Evolutionary conservation across 768 basidiomycete species (phyloP).

Genomic region (Psilocybe azurescens): DNA sequence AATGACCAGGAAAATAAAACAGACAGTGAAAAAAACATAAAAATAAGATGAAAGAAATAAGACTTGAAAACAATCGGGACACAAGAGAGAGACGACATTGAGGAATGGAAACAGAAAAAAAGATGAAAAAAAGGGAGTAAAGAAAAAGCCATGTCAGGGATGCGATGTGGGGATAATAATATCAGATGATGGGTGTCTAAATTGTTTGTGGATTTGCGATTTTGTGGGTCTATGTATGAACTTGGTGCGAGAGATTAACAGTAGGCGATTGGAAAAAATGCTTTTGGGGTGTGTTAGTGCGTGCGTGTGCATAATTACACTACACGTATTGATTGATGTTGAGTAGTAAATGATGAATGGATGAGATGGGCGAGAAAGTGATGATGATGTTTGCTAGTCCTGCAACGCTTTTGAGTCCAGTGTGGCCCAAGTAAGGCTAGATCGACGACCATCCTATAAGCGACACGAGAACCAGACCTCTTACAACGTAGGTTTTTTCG

Average conservation of each 20-base stretch:
- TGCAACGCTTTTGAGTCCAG: too few relatives aligned
- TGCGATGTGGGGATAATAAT: not conserved
- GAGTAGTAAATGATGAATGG: too few relatives aligned
- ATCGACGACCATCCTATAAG: too few relatives aligned
- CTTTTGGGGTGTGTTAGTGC: not conserved
- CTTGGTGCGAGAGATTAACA: not conserved
- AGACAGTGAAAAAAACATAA: not conserved
- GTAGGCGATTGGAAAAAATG: not conserved
- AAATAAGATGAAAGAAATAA: not conserved
- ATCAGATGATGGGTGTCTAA: not conserved
- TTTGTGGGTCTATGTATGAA: not conserved
- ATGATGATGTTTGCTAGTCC: too few relatives aligned
- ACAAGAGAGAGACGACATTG: not conserved
- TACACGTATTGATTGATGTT: not conserved
- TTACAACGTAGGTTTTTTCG: too few relatives aligned
- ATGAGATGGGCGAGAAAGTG: too few relatives aligned
- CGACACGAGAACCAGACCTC: too few relatives aligned
- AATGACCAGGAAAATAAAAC: not conserved
- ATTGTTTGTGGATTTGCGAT: not conserved
- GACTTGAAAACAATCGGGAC: not conserved
- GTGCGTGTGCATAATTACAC: not conserved
- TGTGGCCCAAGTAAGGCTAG: too few relatives aligned
- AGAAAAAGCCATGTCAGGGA: too few relatives aligned
- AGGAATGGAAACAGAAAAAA: not conserved
- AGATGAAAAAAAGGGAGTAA: not conserved